Evolutionary conservation across 768 basidiomycete species (phyloP).

Genomic region (Lentinula sp.): DNA sequence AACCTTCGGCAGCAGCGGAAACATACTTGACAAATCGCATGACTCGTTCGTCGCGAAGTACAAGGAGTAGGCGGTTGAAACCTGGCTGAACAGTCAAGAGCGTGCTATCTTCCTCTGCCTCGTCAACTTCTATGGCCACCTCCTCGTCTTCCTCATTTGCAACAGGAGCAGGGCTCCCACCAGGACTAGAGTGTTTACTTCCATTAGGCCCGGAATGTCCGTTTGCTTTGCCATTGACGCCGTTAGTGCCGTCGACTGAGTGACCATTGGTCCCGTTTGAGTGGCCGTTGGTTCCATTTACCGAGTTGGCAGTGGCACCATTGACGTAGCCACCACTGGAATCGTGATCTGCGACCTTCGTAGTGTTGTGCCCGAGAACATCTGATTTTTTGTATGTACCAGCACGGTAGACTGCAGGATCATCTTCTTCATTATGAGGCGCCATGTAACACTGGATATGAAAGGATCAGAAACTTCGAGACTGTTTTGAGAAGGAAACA

Average conservation of each 20-base stretch:
- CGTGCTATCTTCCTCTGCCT: constrained; percentile 71
- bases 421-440: constrained; percentile 90
- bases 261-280: constrained; percentile 13
- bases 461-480: constrained; percentile 1
- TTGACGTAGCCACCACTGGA: neutral
- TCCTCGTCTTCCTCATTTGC: constrained; percentile 11
- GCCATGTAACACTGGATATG: constrained; percentile 81
- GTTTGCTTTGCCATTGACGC: constrained; percentile 8
- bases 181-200: constrained; percentile 1
- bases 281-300: neutral
- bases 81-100: constrained; percentile 83
- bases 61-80: constrained; percentile 85
- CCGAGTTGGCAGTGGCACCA: neutral
- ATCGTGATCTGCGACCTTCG: constrained; percentile 8
- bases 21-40: constrained; percentile 96
- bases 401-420: constrained; percentile 88
- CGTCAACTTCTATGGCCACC: constrained; percentile 31
- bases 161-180: constrained; percentile 8
- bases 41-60: constrained; percentile 87
- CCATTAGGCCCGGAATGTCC: constrained; percentile 7
- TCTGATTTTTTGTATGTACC: constrained; percentile 38
- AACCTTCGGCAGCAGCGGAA: constrained; percentile 81
- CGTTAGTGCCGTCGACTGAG: neutral
- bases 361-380: constrained; percentile 9
- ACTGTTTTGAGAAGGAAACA: constrained; percentile 3